Conservation (phyloP, 108 stramenopile species). For the Seminavis robusta region DNA sequence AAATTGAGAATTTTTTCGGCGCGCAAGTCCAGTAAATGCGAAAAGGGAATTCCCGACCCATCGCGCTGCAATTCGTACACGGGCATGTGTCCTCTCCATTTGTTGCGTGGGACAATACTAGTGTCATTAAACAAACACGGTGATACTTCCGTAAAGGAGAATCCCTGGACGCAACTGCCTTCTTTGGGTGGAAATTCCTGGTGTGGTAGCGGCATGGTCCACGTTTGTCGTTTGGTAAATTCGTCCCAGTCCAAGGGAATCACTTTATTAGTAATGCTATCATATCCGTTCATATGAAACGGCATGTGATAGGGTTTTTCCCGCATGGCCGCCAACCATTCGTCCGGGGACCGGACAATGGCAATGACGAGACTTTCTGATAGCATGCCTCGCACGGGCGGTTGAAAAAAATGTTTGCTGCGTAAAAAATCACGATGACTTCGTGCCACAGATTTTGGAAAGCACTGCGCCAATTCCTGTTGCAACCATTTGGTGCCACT, state of each 20-base stretch:
- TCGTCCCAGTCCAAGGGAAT: background rate
- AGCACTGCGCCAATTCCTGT: conserved; percentile 12
- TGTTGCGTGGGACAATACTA: background rate
- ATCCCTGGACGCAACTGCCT: conserved; percentile 41
- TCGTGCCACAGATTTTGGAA: conserved; percentile 2
- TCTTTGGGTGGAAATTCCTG: background rate
- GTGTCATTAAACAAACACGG: conserved; percentile 28
- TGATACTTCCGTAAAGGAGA: conserved; percentile 42
- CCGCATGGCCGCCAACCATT: conserved; percentile 48
- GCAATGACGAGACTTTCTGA: conserved; percentile 41
- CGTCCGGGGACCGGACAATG: conserved; percentile 49
- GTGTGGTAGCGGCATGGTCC: background rate
- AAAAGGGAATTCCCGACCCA: conserved; percentile 41
- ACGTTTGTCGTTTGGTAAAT: background rate
- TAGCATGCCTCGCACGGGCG: background rate
- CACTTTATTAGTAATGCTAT: background rate
- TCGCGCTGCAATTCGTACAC: conserved; percentile 59
- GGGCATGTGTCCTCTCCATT: conserved; percentile 27
- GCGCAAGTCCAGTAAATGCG: conserved; percentile 55
- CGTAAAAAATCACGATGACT: conserved; percentile 15
- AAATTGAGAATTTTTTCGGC: conserved; percentile 63
- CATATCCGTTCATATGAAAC: conserved; percentile 3
- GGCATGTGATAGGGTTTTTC: conserved; percentile 15
- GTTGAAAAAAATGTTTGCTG: conserved; percentile 28
- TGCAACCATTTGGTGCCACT: conserved; percentile 50